These are phyloP conservation scores for Pisolithus albus DNA, from an alignment of 768 basidiomycete genomes.

Conservation along the genomic window DNA sequence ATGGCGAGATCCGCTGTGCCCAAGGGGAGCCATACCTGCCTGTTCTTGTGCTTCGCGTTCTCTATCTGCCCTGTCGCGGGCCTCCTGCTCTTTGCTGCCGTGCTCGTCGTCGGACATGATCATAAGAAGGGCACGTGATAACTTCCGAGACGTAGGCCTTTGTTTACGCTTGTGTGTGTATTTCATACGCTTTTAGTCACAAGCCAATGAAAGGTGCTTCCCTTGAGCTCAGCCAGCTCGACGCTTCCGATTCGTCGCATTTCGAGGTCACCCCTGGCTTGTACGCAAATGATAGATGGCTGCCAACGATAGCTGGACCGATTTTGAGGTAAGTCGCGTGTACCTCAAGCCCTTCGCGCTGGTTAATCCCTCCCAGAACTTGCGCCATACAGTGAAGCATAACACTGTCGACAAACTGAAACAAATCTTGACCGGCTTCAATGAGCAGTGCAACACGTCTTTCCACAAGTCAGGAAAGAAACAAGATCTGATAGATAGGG, in stretches of 20 bases:
- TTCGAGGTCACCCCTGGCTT: slow-evolving; percentile 3
- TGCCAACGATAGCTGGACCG: slow-evolving; percentile 53
- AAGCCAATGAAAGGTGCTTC: slow-evolving; percentile 7
- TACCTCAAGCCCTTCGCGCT: slow-evolving; percentile 6
- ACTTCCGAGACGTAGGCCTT: not conserved
- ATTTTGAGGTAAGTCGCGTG: slow-evolving; percentile 57
- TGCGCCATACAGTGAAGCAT: slow-evolving; percentile 62
- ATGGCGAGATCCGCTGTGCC: slow-evolving; percentile 8
- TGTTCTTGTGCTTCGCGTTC: slow-evolving; percentile 74
- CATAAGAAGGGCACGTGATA: slow-evolving; percentile 26
- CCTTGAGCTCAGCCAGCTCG: slow-evolving; percentile 1
- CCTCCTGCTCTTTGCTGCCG: slow-evolving; percentile 73
- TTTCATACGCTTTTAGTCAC: slow-evolving; percentile 14
- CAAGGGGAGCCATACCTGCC: slow-evolving; percentile 51
- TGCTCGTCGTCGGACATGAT: slow-evolving; percentile 46
- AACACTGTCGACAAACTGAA: slow-evolving; percentile 86
- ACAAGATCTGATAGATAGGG: slow-evolving; percentile 79
- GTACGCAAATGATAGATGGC: slow-evolving; percentile 42
- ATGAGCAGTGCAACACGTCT: slow-evolving; percentile 66
- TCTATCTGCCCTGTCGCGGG: slow-evolving; percentile 59
- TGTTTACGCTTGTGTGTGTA: slow-evolving; percentile 35
- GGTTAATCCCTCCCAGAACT: slow-evolving; percentile 39
- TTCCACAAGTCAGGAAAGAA: slow-evolving; percentile 78
- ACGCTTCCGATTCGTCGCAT: slow-evolving; percentile 7
- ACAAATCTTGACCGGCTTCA: slow-evolving; percentile 69